These are phyloP conservation scores for Sporothrix globosa DNA, from an alignment of 2,329 filamentous ascomycete genomes.

Conservation along the genomic window DNA sequence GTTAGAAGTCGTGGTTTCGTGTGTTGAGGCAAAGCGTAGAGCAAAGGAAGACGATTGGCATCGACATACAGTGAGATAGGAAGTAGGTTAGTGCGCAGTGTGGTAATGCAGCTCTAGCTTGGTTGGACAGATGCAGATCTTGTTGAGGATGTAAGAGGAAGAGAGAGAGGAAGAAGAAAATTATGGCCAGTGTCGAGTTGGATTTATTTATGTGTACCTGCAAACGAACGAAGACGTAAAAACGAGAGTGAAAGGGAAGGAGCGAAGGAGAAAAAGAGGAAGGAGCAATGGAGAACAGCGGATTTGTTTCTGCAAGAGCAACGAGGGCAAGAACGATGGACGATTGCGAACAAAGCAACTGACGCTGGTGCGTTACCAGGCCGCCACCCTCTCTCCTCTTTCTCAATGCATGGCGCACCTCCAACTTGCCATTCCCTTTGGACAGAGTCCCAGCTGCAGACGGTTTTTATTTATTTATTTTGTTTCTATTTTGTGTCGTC, in stretches of 20 bases:
- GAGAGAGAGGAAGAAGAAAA: neutral
- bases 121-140: neutral
- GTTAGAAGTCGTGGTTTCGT: neutral
- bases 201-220: neutral
- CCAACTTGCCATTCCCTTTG: neutral
- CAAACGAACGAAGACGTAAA: neutral
- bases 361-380: slow-evolving; percentile 21
- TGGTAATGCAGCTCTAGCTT: neutral
- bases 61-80: neutral
- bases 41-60: neutral
- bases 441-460: no score
- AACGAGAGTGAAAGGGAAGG: neutral
- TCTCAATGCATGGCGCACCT: slow-evolving; percentile 5
- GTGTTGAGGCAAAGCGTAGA: neutral
- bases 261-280: neutral
- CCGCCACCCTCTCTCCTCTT: neutral
- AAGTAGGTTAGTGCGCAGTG: neutral
- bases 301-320: neutral
- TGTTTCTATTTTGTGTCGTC: neutral
- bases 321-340: slow-evolving; percentile 20
- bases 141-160: neutral
- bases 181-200: neutral
- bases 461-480: no score
- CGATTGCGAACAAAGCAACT: slow-evolving; percentile 20
- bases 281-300: slow-evolving; percentile 13